A percentile compares a stretch with the other conserved stretches of the same genome.
phyloP scores from a whole-genome alignment of 345 rosid species.

The Nasturtium officinale region DNA sequence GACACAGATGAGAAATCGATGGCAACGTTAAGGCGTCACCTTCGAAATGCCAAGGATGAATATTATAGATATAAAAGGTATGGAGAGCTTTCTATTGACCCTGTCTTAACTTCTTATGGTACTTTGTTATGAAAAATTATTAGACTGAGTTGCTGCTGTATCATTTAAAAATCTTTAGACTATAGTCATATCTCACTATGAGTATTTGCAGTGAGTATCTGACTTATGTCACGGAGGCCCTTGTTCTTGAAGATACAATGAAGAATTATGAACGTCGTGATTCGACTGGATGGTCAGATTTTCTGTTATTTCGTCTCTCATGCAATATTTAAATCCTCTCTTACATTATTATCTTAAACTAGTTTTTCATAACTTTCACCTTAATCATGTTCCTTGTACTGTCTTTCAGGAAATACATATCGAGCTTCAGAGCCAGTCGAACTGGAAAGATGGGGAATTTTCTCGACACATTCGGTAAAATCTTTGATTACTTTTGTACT shows the following conservation, averaged over 20 bases:
- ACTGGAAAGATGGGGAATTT: conserved; percentile 66
- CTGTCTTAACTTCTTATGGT: neutral
- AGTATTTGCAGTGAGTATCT: conserved; percentile 73
- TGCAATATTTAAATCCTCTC: conserved; percentile 10
- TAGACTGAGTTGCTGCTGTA: conserved; percentile 9
- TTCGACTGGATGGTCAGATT: conserved; percentile 87
- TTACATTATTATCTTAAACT: conserved; percentile 10
- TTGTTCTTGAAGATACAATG: conserved; percentile 91
- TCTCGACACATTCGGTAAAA: conserved; percentile 76
- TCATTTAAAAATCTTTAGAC: neutral
- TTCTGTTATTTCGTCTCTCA: conserved; percentile 30
- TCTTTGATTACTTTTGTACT: neutral
- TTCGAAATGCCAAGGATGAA: conserved; percentile 86
- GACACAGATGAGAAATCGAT: conserved; percentile 98
- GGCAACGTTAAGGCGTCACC: conserved; percentile 98
- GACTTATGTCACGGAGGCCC: conserved; percentile 78
- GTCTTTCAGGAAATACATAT: conserved; percentile 75
- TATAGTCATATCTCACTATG: conserved; percentile 5
- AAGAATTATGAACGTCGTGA: conserved; percentile 80
- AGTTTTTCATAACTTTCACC: conserved; percentile 12
- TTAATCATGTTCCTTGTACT: conserved; percentile 24
- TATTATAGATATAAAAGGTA: conserved; percentile 98
- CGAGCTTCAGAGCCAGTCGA: conserved; percentile 78
- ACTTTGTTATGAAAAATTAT: neutral
- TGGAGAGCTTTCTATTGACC: conserved; percentile 2